Evolutionary conservation across 78 protist genomes (phyloP), one percentile per base, ranked within the genome.

Genomic region (Dictyostelium firmibasis): DNA sequence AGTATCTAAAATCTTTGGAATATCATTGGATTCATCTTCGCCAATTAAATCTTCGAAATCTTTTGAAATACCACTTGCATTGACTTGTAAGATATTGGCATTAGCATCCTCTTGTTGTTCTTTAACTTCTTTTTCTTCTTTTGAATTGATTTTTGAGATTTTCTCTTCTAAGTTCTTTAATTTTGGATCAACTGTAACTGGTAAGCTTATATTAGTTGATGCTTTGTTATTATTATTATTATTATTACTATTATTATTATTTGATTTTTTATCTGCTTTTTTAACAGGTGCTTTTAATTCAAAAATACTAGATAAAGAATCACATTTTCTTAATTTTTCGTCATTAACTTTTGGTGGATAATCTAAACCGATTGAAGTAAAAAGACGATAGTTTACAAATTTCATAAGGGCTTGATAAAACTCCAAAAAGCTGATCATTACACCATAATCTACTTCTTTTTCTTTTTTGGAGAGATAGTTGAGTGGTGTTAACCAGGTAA

Each of bases 401-500:
- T 91, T 79, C 83, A 98, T 4, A 77, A 97, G 74, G 20, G 91
- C 92, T 36, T 60, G 60, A 93, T 99, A 98, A 81, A 98, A 89
- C 83, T 98, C 98, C 6, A 98, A 86, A 91, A 98, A 99, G 11
- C 97, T 92, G 38, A 67, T 76, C 98, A 98, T 96, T 11, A 98
- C 98, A 57, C 97, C 96, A 91, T 92, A 88, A 69, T 97, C 98
- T 0, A 98, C 97, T 14, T 96, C 95, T 36, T 41, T 93, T 31
- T 86, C 94, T 75, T 81, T 84, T 82, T 87, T 81, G 69, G 74
- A 87, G 82, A 85, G 72, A 38, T 70, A 96, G 83, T 92, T 38
- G 97, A 98, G 85, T 8, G 99, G 99, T 29, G 84, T 97, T 8
- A 98, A 23, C 99, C 99, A 99, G 16, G 98, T 98, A 88, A 99